Evolutionary conservation across 148 eudicot species (phyloP), one percentile per base, ranked within the genome.

Genomic region (Euryodendron excelsum): DNA sequence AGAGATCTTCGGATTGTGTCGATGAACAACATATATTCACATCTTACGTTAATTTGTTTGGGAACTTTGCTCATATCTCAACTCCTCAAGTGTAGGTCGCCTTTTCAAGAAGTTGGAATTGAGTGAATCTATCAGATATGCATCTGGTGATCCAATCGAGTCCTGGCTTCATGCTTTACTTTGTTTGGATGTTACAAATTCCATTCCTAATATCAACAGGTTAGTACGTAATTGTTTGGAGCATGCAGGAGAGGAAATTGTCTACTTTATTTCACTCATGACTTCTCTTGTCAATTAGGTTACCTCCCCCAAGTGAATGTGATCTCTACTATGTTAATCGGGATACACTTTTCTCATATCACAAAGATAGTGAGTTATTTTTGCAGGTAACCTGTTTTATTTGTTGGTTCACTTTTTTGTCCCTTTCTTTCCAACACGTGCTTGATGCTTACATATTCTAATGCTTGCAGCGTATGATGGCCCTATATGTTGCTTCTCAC

Each of bases 241-340:
- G 58, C 20, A 56, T 55, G 33, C 15, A 33, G 9, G 23, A 34
- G 64, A 55, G 33, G 74, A 15, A 27, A 59, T 72, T 33, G 31
- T 76, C 12, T 33, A 34, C 64, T 65, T 50, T 34, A 21, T 82
- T 37, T 68, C 41, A 47, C 78, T 82, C 71, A 80, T 62, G 62
- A 55, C 62, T 34, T 39, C 23, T 76, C 50, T 75, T 52, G 28
- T 56, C 61, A 72, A 76, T 47, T 76, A 95, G 98, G 89, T 72
- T 93, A 80, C 94, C 98, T 72, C 82, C 93, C 68, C 97, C 93
- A 4, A 76, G 78, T 31, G 91, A 91, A 69, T 96, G 99, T 81
- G 97, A 96, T 80, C 99, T 96, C 31, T 96, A 87, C 80, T 93
- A 96, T 86, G 98, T 96, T 41, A 93, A 96, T 55, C 94, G 99